Evolutionary conservation across 345 rosid genomes (phyloP).

Genomic region (Punica granatum): DNA sequence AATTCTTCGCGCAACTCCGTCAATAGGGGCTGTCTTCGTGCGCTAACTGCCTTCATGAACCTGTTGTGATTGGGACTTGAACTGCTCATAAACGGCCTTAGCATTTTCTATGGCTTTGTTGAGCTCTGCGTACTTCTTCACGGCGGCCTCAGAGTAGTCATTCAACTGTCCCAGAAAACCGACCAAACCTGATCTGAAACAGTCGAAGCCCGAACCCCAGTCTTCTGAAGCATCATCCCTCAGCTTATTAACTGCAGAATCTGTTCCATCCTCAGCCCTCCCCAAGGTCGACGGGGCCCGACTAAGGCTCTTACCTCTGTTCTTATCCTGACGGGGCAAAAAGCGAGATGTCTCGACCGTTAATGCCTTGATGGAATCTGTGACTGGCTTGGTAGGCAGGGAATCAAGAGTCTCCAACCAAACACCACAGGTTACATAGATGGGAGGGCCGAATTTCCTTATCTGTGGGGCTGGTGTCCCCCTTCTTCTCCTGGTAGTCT

Average conservation of each 20-base stretch:
- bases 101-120: slow-evolving; percentile 33
- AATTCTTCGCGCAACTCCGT: background rate
- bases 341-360: slow-evolving; percentile 52
- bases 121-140: slow-evolving; percentile 44
- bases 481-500: slow-evolving; percentile 31
- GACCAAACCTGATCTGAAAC: slow-evolving; percentile 46
- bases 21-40: background rate
- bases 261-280: slow-evolving; percentile 34
- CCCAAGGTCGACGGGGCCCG: slow-evolving; percentile 12
- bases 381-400: slow-evolving; percentile 51
- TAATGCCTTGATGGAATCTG: slow-evolving; percentile 51
- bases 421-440: slow-evolving; percentile 55
- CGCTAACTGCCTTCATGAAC: background rate
- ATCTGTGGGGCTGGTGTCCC: slow-evolving; percentile 13
- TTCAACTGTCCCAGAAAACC: slow-evolving; percentile 46
- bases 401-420: slow-evolving; percentile 59
- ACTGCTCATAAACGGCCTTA: slow-evolving; percentile 28
- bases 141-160: slow-evolving; percentile 45
- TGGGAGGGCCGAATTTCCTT: slow-evolving; percentile 58
- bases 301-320: slow-evolving; percentile 34
- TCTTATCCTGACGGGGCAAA: slow-evolving; percentile 75
- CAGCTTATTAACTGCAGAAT: slow-evolving; percentile 24
- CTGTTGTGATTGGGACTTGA: slow-evolving; percentile 17
- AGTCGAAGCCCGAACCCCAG: slow-evolving; percentile 42
- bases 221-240: slow-evolving; percentile 53